A percentile compares a stretch with the other conserved stretches of the same genome.
These are phyloP conservation scores for Trichoderma lentiforme DNA, from an alignment of 2,329 filamentous ascomycete genomes.

Conservation along the genomic window DNA sequence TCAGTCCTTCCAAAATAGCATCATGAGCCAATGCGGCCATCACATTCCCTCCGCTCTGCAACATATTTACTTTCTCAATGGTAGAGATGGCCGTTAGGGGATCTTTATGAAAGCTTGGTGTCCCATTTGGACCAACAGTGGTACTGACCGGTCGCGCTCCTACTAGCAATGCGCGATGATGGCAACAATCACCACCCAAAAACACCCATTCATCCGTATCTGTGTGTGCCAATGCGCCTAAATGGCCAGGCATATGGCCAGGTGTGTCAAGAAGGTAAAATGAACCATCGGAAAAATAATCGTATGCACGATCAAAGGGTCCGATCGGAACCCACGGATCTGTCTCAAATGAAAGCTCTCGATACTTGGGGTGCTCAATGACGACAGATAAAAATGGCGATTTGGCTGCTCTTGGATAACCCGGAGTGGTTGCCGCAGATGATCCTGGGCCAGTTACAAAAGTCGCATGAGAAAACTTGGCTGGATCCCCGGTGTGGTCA, in stretches of 20 bases:
- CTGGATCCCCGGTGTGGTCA: slow-evolving; percentile 3
- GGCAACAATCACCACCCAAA: slow-evolving; percentile 7
- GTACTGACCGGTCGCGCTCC: background rate
- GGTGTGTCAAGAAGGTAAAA: slow-evolving; percentile 4
- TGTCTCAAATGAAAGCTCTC: slow-evolving; percentile 3
- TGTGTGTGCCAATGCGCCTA: background rate
- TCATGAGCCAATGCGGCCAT: background rate
- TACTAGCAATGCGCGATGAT: background rate
- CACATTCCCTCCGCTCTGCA: background rate
- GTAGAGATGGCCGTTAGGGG: slow-evolving; percentile 3
- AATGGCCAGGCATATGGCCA: slow-evolving; percentile 1
- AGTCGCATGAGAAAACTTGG: background rate
- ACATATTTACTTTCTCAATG: background rate
- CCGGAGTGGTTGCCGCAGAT: background rate
- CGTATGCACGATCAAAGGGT: background rate
- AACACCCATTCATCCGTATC: background rate
- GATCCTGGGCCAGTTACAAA: slow-evolving; percentile 5
- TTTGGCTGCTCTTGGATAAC: background rate
- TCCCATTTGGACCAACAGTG: background rate
- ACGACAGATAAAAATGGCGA: background rate
- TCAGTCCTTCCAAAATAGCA: background rate
- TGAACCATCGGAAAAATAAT: background rate
- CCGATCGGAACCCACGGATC: slow-evolving; percentile 6
- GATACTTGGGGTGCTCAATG: background rate
- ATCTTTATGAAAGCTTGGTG: slow-evolving; percentile 1